A percentile compares a stretch with the other conserved stretches of the same genome.
phyloP scores from a whole-genome alignment of 495 filamentous ascomycete genomes.

The Trichoderma gamsii region DNA sequence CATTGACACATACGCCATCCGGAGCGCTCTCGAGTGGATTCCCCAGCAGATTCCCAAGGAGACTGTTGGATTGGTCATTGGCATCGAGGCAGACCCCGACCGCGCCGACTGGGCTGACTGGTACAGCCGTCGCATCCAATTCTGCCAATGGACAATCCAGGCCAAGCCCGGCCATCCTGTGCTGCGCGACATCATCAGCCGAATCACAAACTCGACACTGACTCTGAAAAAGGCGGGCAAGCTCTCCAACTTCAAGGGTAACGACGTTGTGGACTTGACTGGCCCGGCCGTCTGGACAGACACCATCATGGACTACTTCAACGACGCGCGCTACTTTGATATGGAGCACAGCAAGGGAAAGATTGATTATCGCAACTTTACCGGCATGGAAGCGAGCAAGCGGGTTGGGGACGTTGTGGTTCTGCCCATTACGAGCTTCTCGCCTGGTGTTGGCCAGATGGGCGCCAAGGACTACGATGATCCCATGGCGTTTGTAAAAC shows the following conservation, averaged over 20 bases:
- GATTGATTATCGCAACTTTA: slow-evolving; percentile 85
- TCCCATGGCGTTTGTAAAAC: slow-evolving; percentile 96
- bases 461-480: slow-evolving; percentile 84
- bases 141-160: slow-evolving; percentile 99
- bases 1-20: slow-evolving; percentile 85
- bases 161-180: slow-evolving; percentile 92
- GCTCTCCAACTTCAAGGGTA: slow-evolving; percentile 58
- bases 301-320: slow-evolving; percentile 85
- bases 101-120: slow-evolving; percentile 87
- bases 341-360: slow-evolving; percentile 62
- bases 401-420: slow-evolving; percentile 93
- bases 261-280: slow-evolving; percentile 91
- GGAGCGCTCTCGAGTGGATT: slow-evolving; percentile 81
- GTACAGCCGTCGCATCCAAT: slow-evolving; percentile 94
- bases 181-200: slow-evolving; percentile 77
- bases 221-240: slow-evolving; percentile 63
- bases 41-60: slow-evolving; percentile 68
- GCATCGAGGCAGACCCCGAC: slow-evolving; percentile 95
- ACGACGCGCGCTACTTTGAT: slow-evolving; percentile 84
- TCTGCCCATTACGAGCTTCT: slow-evolving; percentile 94
- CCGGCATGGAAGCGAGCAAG: slow-evolving; percentile 70
- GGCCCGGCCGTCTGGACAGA: slow-evolving; percentile 96
- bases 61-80: slow-evolving; percentile 77
- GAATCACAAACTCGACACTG: slow-evolving; percentile 76
- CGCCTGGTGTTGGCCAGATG: slow-evolving; percentile 91